These are phyloP conservation scores for Massariosphaeria phaeospora DNA, from an alignment of 495 filamentous ascomycete genomes.

Conservation along the genomic window DNA sequence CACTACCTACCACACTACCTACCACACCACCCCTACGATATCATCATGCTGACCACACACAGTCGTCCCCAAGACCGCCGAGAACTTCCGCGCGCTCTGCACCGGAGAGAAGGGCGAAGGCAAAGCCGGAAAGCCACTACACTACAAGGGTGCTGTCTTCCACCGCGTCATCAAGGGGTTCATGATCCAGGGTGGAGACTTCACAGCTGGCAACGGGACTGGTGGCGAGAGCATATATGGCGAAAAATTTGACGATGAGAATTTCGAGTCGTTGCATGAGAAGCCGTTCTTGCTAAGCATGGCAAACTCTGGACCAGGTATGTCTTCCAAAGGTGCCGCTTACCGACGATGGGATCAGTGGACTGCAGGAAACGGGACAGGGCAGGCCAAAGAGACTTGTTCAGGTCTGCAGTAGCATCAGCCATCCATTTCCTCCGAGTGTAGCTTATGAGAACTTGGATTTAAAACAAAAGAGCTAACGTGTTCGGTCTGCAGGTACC, in stretches of 20 bases:
- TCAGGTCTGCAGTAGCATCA: no score
- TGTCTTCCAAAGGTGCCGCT: no score
- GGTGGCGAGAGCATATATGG: conserved; percentile 98
- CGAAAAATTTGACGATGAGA: conserved; percentile 96
- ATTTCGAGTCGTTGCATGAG: conserved; percentile 88
- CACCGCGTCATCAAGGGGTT: conserved; percentile 97
- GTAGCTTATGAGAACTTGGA: no score
- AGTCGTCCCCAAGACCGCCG: conserved; percentile 89
- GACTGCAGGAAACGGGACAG: no score
- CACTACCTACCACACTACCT: no score
- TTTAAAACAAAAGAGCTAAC: no score
- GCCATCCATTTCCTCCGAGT: no score
- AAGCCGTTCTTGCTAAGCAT: conserved; percentile 93
- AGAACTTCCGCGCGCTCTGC: conserved; percentile 95
- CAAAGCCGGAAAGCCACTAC: conserved; percentile 77
- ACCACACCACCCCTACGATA: no score
- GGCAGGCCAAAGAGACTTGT: no score
- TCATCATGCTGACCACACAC: background rate
- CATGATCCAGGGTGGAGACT: conserved; percentile 99
- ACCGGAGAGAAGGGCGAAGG: conserved; percentile 84
- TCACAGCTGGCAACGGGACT: conserved; percentile 86
- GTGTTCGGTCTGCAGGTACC: conserved; percentile 57
- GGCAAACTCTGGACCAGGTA: conserved; percentile 87
- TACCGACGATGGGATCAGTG: no score
- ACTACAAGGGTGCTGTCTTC: conserved; percentile 87